Percentiles rank a stretch among this genome's conserved stretches.
Evolutionary conservation across 2,329 filamentous ascomycete genomes (phyloP).

Genomic region (Parastagonospora avenae): DNA sequence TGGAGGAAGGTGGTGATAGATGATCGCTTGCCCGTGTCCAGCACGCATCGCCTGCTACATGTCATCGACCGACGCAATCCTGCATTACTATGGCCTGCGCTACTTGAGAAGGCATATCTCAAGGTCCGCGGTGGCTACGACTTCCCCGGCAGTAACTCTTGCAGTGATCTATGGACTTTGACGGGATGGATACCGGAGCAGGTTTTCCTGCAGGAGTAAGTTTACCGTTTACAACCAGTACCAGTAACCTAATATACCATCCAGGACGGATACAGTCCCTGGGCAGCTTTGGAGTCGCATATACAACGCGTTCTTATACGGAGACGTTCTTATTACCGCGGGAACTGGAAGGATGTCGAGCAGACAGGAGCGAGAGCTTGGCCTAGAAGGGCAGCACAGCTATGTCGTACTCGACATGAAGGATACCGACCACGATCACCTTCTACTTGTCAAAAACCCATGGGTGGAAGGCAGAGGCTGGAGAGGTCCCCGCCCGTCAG

Average conservation of each 20-base stretch:
- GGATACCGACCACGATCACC: slow-evolving; percentile 65
- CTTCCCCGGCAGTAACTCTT: slow-evolving; percentile 96
- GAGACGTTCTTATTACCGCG: slow-evolving; percentile 85
- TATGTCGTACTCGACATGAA: slow-evolving; percentile 87
- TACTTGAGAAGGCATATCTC: slow-evolving; percentile 94
- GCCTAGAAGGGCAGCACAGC: slow-evolving; percentile 88
- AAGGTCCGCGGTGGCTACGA: slow-evolving; percentile 96
- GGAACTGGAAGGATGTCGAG: slow-evolving; percentile 83
- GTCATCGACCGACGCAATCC: slow-evolving; percentile 86
- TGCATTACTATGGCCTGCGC: slow-evolving; percentile 83
- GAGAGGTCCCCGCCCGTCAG: slow-evolving; percentile 58
- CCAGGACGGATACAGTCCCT: slow-evolving; percentile 76
- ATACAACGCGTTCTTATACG: slow-evolving; percentile 72
- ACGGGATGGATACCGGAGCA: slow-evolving; percentile 98
- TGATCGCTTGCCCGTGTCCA: slow-evolving; percentile 81
- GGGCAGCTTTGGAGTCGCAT: slow-evolving; percentile 79
- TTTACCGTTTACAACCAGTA: not conserved
- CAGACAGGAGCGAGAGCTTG: slow-evolving; percentile 78
- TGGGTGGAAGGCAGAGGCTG: slow-evolving; percentile 85
- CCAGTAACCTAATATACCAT: slow-evolving; percentile 9
- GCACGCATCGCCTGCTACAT: slow-evolving; percentile 75
- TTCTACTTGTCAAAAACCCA: slow-evolving; percentile 90
- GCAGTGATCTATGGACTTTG: slow-evolving; percentile 89
- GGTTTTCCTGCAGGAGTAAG: slow-evolving; percentile 78
- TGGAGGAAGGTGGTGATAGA: slow-evolving; percentile 87